phyloP scores from a whole-genome alignment of 2,329 filamentous ascomycete species.

The Diplocarpon mali region DNA sequence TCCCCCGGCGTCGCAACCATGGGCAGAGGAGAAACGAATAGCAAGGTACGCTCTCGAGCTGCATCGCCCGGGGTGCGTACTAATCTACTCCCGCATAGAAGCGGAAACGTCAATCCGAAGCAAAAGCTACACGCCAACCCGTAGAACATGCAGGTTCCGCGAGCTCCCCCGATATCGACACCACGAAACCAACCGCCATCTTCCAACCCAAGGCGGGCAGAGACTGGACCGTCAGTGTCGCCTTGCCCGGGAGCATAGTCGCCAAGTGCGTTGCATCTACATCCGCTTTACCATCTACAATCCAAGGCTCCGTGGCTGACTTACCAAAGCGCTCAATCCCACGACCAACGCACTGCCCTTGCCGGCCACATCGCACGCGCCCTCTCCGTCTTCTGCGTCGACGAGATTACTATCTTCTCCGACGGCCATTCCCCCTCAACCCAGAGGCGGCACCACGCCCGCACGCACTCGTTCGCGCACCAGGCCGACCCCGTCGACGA shows the following conservation, averaged over 20 bases:
- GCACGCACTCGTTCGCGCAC: slow-evolving; percentile 25
- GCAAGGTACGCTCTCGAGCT: too few species aligned
- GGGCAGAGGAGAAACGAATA: too few species aligned
- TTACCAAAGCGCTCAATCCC: slow-evolving; percentile 21
- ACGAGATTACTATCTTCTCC: slow-evolving; percentile 75
- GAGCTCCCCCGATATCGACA: slow-evolving; percentile 29
- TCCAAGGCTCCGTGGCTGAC: slow-evolving; percentile 6
- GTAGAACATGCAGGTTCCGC: slow-evolving; percentile 14
- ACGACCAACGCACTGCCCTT: slow-evolving; percentile 61
- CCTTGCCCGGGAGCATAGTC: slow-evolving; percentile 67
- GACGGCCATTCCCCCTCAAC: slow-evolving; percentile 40
- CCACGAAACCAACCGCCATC: slow-evolving; percentile 56
- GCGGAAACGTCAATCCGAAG: slow-evolving; percentile 26
- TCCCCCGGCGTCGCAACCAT: too few species aligned
- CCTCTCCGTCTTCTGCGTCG: slow-evolving; percentile 71
- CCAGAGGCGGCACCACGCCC: slow-evolving; percentile 17
- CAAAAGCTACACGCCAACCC: slow-evolving; percentile 15
- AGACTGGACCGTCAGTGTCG: slow-evolving; percentile 65
- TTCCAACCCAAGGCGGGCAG: slow-evolving; percentile 55
- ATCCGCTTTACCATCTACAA: neutral
- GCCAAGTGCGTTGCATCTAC: slow-evolving; percentile 35
- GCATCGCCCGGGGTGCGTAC: too few species aligned
- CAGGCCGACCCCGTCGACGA: slow-evolving; percentile 33
- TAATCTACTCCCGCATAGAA: slow-evolving; percentile 16
- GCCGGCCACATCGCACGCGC: slow-evolving; percentile 71